These are phyloP conservation scores for Infundibulicybe gibba DNA, from an alignment of 768 basidiomycete genomes.

Conservation along the genomic window DNA sequence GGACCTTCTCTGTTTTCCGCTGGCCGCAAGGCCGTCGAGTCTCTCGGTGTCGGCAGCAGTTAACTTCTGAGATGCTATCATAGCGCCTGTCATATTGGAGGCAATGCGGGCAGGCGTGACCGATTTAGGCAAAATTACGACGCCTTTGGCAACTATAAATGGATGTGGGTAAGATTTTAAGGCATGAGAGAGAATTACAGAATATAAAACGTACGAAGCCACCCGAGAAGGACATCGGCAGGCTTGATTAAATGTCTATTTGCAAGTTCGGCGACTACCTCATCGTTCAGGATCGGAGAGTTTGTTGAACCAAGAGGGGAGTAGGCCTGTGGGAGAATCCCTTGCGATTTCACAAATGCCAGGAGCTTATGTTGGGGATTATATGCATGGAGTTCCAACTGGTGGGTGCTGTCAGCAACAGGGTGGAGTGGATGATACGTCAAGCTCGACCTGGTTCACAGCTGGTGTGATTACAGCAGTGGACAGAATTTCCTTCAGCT, in stretches of 20 bases:
- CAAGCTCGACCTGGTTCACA: slow-evolving; percentile 57
- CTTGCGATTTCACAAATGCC: slow-evolving; percentile 58
- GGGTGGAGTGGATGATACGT: not conserved
- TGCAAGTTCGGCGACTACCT: slow-evolving; percentile 56
- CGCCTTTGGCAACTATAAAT: slow-evolving; percentile 53
- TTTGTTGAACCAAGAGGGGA: slow-evolving; percentile 74
- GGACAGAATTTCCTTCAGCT: slow-evolving; percentile 68
- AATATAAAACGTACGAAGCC: slow-evolving; percentile 43
- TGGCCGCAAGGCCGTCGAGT: slow-evolving; percentile 54
- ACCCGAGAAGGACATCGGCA: slow-evolving; percentile 59
- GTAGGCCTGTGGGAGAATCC: slow-evolving; percentile 74
- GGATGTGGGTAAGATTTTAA: slow-evolving; percentile 2
- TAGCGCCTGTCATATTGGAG: slow-evolving; percentile 50
- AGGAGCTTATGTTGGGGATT: slow-evolving; percentile 71
- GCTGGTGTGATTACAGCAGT: slow-evolving; percentile 66
- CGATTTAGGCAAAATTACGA: slow-evolving; percentile 73
- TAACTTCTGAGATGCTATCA: slow-evolving; percentile 42
- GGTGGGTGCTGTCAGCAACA: not conserved
- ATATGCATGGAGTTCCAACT: slow-evolving; percentile 75
- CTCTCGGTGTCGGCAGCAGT: slow-evolving; percentile 46
- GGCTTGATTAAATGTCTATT: slow-evolving; percentile 49
- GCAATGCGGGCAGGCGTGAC: slow-evolving; percentile 69
- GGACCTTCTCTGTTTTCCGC: slow-evolving; percentile 63
- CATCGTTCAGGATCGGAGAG: slow-evolving; percentile 64
- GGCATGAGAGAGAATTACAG: not conserved